phyloP scores from a whole-genome alignment of 495 filamentous ascomycete genomes.

The Hypoxylon cercidicola region DNA sequence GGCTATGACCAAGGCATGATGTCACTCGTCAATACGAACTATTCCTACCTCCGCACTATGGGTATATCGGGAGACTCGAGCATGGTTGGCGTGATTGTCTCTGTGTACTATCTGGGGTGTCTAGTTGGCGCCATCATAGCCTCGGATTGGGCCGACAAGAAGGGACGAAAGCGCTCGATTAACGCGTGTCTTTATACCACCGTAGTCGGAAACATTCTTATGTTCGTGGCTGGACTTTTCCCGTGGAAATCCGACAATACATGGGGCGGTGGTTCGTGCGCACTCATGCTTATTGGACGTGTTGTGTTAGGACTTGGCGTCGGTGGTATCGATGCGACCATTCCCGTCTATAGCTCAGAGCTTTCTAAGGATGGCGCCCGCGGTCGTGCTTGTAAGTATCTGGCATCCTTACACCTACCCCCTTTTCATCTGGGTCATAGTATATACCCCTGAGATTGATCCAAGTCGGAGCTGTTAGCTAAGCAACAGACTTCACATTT shows the following conservation, averaged over 20 bases:
- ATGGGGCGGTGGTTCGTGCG: constrained; percentile 52
- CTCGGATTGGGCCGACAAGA: constrained; percentile 57
- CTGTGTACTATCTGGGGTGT: constrained; percentile 69
- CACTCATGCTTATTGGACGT: constrained; percentile 62
- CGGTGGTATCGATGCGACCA: constrained; percentile 66
- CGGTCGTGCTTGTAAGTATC: constrained; percentile 54
- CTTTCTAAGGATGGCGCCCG: constrained; percentile 59
- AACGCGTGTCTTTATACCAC: constrained; percentile 60
- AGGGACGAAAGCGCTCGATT: constrained; percentile 61
- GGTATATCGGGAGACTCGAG: constrained; percentile 56
- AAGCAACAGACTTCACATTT: too few species aligned
- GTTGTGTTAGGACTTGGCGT: constrained; percentile 67
- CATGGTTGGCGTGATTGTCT: constrained; percentile 66
- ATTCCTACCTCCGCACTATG: constrained; percentile 66
- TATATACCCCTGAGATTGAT: too few species aligned
- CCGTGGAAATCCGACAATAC: constrained; percentile 32
- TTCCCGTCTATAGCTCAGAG: constrained; percentile 67
- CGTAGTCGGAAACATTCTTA: constrained; percentile 62
- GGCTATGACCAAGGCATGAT: constrained; percentile 70
- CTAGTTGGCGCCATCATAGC: constrained; percentile 62
- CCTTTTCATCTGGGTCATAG: too few species aligned
- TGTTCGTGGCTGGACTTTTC: constrained; percentile 63
- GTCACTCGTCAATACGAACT: constrained; percentile 68
- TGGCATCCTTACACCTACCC: not conserved
- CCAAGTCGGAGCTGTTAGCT: too few species aligned